phyloP scores from a whole-genome alignment of 345 rosid genomes.

The Erucastrum elatum region DNA sequence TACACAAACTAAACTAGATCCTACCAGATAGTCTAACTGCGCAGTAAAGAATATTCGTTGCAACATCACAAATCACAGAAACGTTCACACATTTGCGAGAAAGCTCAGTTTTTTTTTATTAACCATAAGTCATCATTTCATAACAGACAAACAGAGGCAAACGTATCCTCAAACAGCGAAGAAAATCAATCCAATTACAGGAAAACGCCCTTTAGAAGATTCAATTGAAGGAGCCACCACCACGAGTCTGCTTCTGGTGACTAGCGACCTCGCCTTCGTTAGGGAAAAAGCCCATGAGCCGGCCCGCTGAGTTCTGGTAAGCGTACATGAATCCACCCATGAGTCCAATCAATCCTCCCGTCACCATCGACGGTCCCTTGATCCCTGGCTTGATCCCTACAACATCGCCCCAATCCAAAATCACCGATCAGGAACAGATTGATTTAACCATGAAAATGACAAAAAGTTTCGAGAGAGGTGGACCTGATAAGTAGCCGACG shows the following conservation, averaged over 20 bases:
- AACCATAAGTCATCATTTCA: neutral
- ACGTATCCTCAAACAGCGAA: conserved; percentile 6
- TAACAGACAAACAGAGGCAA: conserved; percentile 27
- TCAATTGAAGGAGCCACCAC: conserved; percentile 43
- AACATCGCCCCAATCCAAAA: neutral
- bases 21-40: neutral
- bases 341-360: conserved; percentile 91
- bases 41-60: neutral
- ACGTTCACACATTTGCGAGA: neutral
- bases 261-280: conserved; percentile 83
- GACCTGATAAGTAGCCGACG: conserved; percentile 93
- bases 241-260: conserved; percentile 63
- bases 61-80: neutral
- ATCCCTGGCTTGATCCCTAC: conserved; percentile 89
- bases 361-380: conserved; percentile 95
- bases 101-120: conserved; percentile 18
- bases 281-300: conserved; percentile 95
- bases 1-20: neutral
- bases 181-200: neutral
- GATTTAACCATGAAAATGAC: neutral
- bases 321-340: conserved; percentile 99
- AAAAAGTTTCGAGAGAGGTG: neutral
- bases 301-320: conserved; percentile 93
- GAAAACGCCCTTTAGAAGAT: neutral
- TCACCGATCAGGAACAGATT: neutral